Evolutionary conservation across 176 grass and related monocot species (phyloP).

Genomic region (Phoenix dactylifera): DNA sequence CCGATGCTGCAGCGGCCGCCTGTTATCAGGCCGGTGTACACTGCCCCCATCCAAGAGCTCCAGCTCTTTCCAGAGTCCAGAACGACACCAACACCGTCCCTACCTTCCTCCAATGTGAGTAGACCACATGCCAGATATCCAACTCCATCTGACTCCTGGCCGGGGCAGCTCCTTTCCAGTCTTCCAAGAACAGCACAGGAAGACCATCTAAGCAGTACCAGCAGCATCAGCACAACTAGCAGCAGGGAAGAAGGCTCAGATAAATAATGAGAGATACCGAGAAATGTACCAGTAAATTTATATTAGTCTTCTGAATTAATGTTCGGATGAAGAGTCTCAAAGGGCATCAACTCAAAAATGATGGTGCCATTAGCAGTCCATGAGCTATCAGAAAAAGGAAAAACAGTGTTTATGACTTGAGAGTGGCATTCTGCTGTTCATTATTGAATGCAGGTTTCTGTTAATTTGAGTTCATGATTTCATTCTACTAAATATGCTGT

Average conservation of each 20-base stretch:
- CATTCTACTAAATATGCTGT: too few species aligned
- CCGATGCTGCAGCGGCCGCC: constrained; percentile 22
- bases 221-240: neutral
- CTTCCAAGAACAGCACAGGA: constrained; percentile 37
- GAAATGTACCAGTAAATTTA: too few species aligned
- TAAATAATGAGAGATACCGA: constrained; percentile 1
- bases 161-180: constrained; percentile 35
- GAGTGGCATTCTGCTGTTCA: too few species aligned
- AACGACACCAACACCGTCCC: constrained; percentile 4
- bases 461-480: too few species aligned
- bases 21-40: constrained; percentile 12
- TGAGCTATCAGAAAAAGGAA: too few species aligned
- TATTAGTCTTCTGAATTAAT: too few species aligned
- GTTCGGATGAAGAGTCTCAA: too few species aligned
- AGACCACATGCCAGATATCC: constrained; percentile 23
- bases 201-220: constrained; percentile 17
- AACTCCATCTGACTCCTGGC: constrained; percentile 26
- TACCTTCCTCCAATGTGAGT: neutral
- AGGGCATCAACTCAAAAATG: too few species aligned
- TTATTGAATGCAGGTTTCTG: too few species aligned
- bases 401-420: too few species aligned
- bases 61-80: constrained; percentile 50
- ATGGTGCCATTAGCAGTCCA: too few species aligned
- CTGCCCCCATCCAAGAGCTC: constrained; percentile 33
- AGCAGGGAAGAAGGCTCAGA: constrained; percentile 8